phyloP scores from a whole-genome alignment of 2,329 filamentous ascomycete genomes.

The Fusarium coffeatum region DNA sequence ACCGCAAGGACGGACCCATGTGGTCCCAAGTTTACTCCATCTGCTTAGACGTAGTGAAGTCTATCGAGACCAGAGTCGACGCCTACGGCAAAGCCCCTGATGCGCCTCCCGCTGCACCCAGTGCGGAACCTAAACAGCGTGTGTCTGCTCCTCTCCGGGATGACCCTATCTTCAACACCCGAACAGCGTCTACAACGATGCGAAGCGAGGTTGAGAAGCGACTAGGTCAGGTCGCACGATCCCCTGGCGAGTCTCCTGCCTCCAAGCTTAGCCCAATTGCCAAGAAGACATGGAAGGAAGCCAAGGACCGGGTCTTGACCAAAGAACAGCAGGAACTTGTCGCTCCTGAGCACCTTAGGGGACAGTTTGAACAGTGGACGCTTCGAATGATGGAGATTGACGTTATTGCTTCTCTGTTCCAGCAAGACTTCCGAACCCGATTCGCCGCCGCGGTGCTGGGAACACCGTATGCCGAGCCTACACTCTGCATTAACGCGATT shows the following conservation, averaged over 20 bases:
- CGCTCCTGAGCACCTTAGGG: conserved; percentile 60
- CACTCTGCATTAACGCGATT: conserved; percentile 77
- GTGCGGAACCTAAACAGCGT: conserved; percentile 50
- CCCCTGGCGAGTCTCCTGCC: conserved; percentile 61
- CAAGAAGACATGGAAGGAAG: conserved; percentile 61
- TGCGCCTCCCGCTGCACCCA: conserved; percentile 48
- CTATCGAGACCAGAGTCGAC: conserved; percentile 75
- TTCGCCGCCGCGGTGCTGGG: conserved; percentile 78
- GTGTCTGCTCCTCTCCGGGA: conserved; percentile 56
- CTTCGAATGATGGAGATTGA: conserved; percentile 59
- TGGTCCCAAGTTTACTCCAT: conserved; percentile 82
- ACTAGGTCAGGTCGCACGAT: conserved; percentile 57
- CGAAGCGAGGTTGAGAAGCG: conserved; percentile 60
- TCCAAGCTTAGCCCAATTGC: conserved; percentile 64
- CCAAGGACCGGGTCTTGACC: conserved; percentile 61
- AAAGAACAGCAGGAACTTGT: conserved; percentile 67
- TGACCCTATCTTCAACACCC: conserved; percentile 59
- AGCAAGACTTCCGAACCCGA: conserved; percentile 73
- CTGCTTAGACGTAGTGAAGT: conserved; percentile 76
- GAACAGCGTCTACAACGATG: conserved; percentile 53
- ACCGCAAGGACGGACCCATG: conserved; percentile 80
- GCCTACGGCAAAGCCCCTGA: conserved; percentile 63
- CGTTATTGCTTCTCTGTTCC: conserved; percentile 75
- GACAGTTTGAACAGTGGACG: conserved; percentile 61
- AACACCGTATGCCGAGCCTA: conserved; percentile 75